Percentiles rank a stretch among this genome's conserved stretches.
These are phyloP conservation scores for Glycine tomentella DNA, from an alignment of 306 rosid species.

Conservation along the genomic window DNA sequence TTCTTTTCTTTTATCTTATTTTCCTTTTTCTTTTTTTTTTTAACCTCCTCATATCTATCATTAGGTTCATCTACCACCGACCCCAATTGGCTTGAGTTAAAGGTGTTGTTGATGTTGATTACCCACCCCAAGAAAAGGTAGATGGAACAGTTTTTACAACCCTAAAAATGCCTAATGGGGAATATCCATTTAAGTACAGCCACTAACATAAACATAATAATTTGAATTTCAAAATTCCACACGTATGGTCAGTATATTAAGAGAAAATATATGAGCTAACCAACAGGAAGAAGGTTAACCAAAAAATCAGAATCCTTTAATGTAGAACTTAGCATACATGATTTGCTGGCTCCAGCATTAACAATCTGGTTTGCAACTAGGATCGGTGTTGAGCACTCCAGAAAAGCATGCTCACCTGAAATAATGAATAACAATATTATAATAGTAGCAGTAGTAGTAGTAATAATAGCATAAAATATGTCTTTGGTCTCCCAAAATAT, in stretches of 20 bases:
- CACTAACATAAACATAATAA: background rate
- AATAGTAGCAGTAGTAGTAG: background rate
- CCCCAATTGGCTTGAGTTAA: too few species aligned
- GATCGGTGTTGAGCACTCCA: conserved; percentile 70
- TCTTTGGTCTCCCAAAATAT: background rate
- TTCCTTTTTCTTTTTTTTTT: too few species aligned
- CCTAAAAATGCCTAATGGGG: background rate
- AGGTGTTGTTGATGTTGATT: background rate
- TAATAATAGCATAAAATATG: background rate
- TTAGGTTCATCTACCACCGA: too few species aligned
- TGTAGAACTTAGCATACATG: conserved; percentile 68
- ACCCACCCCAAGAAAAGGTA: background rate
- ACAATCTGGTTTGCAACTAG: conserved; percentile 82
- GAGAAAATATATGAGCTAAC: conserved; percentile 11
- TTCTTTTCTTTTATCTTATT: too few species aligned
- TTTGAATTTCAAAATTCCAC: conserved; percentile 28
- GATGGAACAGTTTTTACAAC: background rate
- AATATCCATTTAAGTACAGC: background rate
- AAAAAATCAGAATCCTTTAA: conserved; percentile 1
- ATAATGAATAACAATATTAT: background rate
- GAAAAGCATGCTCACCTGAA: conserved; percentile 81
- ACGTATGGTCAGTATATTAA: background rate
- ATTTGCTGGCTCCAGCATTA: conserved; percentile 72
- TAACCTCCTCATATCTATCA: too few species aligned
- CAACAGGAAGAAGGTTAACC: background rate